phyloP scores from a whole-genome alignment of 345 rosid species.

The Turritis glabra region DNA sequence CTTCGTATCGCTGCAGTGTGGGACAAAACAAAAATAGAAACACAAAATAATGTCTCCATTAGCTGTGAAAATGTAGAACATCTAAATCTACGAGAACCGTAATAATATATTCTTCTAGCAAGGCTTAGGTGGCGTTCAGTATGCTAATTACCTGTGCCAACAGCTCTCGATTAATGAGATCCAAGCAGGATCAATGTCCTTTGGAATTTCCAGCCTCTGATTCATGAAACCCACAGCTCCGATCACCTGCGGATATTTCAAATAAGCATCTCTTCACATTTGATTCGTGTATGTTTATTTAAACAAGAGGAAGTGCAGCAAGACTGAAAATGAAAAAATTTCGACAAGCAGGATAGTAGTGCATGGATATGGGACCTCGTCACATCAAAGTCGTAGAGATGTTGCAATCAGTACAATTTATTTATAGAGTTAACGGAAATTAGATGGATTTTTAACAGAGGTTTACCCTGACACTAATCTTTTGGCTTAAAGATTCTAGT shows the following conservation, averaged over 20 bases:
- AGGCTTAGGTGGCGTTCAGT: background rate
- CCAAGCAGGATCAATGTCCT: slow-evolving; percentile 78
- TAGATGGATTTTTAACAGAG: background rate
- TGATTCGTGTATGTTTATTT: too few species aligned
- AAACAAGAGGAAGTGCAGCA: background rate
- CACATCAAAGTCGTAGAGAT: background rate
- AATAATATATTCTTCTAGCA: background rate
- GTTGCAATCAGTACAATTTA: background rate
- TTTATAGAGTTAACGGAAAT: background rate
- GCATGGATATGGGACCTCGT: background rate
- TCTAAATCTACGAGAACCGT: background rate
- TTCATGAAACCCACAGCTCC: slow-evolving; percentile 98
- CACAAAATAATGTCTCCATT: background rate
- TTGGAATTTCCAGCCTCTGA: slow-evolving; percentile 83
- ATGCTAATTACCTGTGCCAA: slow-evolving; percentile 71
- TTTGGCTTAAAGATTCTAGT: background rate
- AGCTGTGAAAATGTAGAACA: background rate
- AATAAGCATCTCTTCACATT: slow-evolving; percentile 33
- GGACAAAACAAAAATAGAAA: slow-evolving; percentile 19
- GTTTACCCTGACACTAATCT: slow-evolving; percentile 8
- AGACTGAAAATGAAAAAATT: background rate
- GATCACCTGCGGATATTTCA: slow-evolving; percentile 63
- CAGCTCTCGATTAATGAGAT: slow-evolving; percentile 82
- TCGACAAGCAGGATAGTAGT: background rate
- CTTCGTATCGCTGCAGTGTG: slow-evolving; percentile 62